A percentile compares a stretch with the other conserved stretches of the same genome.
These are phyloP conservation scores for Aspergillus carbonarius DNA, from an alignment of 2,329 filamentous ascomycete species.

Conservation along the genomic window DNA sequence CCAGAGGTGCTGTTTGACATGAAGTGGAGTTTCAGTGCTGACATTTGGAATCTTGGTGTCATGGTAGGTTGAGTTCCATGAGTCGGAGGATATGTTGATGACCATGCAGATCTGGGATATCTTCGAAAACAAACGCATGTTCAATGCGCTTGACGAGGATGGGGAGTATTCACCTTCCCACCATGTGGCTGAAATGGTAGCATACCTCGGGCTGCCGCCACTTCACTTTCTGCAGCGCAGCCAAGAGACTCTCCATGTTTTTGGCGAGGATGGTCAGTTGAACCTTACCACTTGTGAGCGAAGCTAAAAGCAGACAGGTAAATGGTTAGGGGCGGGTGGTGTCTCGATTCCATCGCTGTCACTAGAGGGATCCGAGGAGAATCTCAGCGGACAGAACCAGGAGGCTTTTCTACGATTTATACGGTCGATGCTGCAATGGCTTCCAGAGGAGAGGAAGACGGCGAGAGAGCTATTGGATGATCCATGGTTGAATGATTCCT, in stretches of 20 bases:
- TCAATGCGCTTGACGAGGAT: background rate
- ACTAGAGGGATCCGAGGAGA: constrained; percentile 9
- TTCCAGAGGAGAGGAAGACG: constrained; percentile 20
- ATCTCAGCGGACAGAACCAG: constrained; percentile 14
- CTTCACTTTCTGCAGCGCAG: background rate
- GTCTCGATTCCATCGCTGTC: background rate
- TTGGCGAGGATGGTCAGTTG: background rate
- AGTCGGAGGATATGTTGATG: too few relatives aligned
- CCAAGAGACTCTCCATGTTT: background rate
- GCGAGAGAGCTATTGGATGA: constrained; percentile 21
- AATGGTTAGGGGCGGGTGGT: constrained; percentile 1
- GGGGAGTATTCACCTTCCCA: background rate
- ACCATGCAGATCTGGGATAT: background rate
- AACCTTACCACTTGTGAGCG: too few relatives aligned
- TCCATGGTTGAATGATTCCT: constrained; percentile 17
- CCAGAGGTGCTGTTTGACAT: constrained; percentile 5
- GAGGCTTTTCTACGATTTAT: constrained; percentile 21
- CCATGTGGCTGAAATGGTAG: background rate
- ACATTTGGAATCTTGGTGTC: constrained; percentile 10
- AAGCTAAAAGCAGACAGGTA: background rate
- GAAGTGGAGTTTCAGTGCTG: background rate
- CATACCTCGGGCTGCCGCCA: background rate
- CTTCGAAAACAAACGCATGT: background rate
- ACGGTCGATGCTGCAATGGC: constrained; percentile 23
- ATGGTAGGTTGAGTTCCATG: background rate